phyloP scores from a whole-genome alignment of 805 yeast species.

The Candida suzukii region DNA sequence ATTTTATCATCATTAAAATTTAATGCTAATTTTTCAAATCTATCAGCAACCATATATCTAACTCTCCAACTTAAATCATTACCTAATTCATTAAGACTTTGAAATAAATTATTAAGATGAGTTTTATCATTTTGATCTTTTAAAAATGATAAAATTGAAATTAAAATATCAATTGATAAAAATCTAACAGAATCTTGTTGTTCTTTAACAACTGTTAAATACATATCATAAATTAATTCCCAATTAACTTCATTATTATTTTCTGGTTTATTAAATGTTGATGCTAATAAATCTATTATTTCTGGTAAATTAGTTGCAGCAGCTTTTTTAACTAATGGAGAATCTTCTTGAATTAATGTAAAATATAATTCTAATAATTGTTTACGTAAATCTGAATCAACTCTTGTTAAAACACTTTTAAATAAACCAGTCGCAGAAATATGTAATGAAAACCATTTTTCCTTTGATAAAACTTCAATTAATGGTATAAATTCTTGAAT shows the following conservation, averaged over 20 bases:
- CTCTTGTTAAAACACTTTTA: conserved; percentile 57
- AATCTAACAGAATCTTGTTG: conserved; percentile 94
- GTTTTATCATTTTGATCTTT: conserved; percentile 48
- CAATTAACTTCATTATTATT: conserved; percentile 56
- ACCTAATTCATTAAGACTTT: conserved; percentile 62
- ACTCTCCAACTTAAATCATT: conserved; percentile 97
- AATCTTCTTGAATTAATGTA: conserved; percentile 77
- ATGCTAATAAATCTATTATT: conserved; percentile 51
- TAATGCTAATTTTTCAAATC: conserved; percentile 66
- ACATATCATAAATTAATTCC: conserved; percentile 77
- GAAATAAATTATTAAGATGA: conserved; percentile 56
- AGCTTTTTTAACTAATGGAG: conserved; percentile 96
- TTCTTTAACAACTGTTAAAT: conserved; percentile 68
- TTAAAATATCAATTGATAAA: conserved; percentile 78
- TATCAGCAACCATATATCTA: conserved; percentile 96
- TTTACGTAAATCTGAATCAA: conserved; percentile 46
- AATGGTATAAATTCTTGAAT: conserved; percentile 64
- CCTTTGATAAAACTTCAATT: conserved; percentile 69
- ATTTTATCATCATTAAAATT: conserved; percentile 52
- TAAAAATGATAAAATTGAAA: conserved; percentile 70
- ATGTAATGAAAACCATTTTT: conserved; percentile 91
- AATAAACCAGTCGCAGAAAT: conserved; percentile 90
- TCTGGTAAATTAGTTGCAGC: conserved; percentile 82
- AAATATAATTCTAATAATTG: conserved; percentile 61
- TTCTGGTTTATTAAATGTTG: conserved; percentile 26